phyloP scores from a whole-genome alignment of 495 filamentous ascomycete genomes.

The Physcia stellaris region DNA sequence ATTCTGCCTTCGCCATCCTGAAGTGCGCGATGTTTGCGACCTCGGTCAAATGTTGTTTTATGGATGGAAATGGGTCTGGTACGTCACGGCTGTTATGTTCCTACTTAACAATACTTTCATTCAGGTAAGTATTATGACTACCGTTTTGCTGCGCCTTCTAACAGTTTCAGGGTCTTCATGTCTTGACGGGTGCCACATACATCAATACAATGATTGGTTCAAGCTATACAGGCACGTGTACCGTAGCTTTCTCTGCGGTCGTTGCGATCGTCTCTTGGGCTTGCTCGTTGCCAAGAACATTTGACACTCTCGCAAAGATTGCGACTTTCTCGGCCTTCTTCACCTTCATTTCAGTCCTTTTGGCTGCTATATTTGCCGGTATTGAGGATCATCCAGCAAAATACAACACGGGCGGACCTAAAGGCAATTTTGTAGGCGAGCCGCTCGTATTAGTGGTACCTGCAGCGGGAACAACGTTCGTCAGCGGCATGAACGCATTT shows the following conservation, averaged over 20 bases:
- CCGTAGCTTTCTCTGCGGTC: constrained; percentile 59
- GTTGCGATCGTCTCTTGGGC: constrained; percentile 56
- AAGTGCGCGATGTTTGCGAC: constrained; percentile 81
- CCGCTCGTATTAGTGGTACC: constrained; percentile 54
- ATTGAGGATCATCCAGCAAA: constrained; percentile 54
- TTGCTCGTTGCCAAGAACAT: constrained; percentile 70
- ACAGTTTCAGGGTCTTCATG: constrained; percentile 49
- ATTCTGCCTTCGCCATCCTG: constrained; percentile 75
- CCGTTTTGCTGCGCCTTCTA: constrained; percentile 3
- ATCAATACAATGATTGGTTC: constrained; percentile 84
- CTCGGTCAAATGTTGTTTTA: constrained; percentile 83
- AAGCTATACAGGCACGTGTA: constrained; percentile 48
- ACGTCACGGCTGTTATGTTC: constrained; percentile 76
- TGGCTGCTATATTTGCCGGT: constrained; percentile 66
- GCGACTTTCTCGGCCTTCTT: constrained; percentile 66
- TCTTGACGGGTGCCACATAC: constrained; percentile 66
- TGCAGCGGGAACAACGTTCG: constrained; percentile 58
- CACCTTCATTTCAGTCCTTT: constrained; percentile 72
- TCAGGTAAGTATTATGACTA: constrained; percentile 28
- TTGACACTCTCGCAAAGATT: constrained; percentile 58
- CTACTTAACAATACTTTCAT: constrained; percentile 85
- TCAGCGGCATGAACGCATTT: constrained; percentile 67
- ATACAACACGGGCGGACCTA: constrained; percentile 32
- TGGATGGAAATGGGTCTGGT: constrained; percentile 67
- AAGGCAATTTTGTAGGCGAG: constrained; percentile 26